Conservation (phyloP, 2,329 filamentous ascomycete genomes). For the Claviceps monticola region DNA sequence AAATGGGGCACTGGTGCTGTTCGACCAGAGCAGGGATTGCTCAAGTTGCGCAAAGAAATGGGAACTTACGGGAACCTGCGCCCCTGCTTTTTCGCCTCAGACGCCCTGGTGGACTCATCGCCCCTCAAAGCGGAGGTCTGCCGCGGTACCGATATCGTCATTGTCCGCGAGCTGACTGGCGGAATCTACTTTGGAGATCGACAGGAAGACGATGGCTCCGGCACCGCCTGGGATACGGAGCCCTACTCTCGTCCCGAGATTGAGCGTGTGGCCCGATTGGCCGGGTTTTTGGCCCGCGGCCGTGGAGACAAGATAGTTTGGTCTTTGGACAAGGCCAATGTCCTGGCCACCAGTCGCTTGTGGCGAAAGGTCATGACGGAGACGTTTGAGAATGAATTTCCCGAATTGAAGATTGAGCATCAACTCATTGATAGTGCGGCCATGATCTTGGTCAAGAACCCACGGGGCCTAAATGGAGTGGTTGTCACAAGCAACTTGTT, state of each 20-base stretch:
- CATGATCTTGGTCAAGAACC: conserved; percentile 96
- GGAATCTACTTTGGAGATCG: conserved; percentile 94
- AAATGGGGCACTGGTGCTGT: conserved; percentile 86
- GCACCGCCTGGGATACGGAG: conserved; percentile 68
- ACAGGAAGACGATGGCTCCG: conserved; percentile 35
- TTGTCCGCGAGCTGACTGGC: conserved; percentile 82
- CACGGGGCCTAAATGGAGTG: conserved; percentile 72
- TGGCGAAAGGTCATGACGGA: conserved; percentile 83
- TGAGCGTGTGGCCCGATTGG: conserved; percentile 73
- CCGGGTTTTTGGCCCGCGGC: conserved; percentile 64
- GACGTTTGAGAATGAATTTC: conserved; percentile 79
- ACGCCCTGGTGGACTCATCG: conserved; percentile 68
- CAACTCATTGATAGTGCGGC: conserved; percentile 91
- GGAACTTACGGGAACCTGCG: conserved; percentile 88
- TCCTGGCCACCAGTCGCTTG: conserved; percentile 74
- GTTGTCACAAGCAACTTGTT: conserved; percentile 82
- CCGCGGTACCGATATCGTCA: conserved; percentile 78
- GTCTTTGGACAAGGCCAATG: conserved; percentile 92
- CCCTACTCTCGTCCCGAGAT: conserved; percentile 76
- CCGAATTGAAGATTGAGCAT: conserved; percentile 68
- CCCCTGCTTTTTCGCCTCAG: conserved; percentile 89
- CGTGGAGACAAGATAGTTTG: conserved; percentile 53
- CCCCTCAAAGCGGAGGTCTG: conserved; percentile 79
- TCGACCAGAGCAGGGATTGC: conserved; percentile 83
- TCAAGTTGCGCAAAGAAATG: conserved; percentile 86